Evolutionary conservation across 805 yeast species (phyloP), one percentile per base, ranked within the genome.

Genomic region (Komagataella phaffii): DNA sequence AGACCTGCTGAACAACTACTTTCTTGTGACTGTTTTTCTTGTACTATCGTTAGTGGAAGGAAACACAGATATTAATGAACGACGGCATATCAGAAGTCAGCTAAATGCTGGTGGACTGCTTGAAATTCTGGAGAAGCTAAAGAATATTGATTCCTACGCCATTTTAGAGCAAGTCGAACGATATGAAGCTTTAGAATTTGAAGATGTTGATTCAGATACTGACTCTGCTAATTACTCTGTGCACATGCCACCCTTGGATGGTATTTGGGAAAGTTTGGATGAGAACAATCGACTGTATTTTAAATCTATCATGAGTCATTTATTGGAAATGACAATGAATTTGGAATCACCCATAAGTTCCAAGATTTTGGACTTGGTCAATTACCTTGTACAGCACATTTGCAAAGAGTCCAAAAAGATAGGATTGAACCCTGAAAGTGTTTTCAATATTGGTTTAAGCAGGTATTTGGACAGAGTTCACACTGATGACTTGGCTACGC

Each of bases 401-500:
- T 4, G 14, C 40, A 30, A 30, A 30, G 40, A 30, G 12, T 30
- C 40, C 40, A 10, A 30, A 2, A 30, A 4, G 10, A 4, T 30
- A 30, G 40, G 40, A 30, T 14, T 30, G 6, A 30, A 10, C 40
- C 40, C 40, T 30, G 40, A 30, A 14, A 30, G 14, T 14, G 14
- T 82, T 3, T 69, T 83, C 40, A 80, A 80, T 48, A 75, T 81
- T 48, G 83, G 89, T 1, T 76, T 85, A 36, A 85, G 83, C 59
- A 68, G 77, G 48, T 68, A 87, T 46, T 71, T 77, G 54, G 81
- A 83, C 51, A 73, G 81, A 44, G 67, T 88, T 58, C 81, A 77
- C 55, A 81, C 93, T 0, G 95, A 88, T 60, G 89, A 84, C 50
- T 79, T 80, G 65, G 89, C 91, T 17, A 71, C 79, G 50, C 72